phyloP scores from a whole-genome alignment of 2,329 filamentous ascomycete genomes.

The Diatrype stigma region DNA sequence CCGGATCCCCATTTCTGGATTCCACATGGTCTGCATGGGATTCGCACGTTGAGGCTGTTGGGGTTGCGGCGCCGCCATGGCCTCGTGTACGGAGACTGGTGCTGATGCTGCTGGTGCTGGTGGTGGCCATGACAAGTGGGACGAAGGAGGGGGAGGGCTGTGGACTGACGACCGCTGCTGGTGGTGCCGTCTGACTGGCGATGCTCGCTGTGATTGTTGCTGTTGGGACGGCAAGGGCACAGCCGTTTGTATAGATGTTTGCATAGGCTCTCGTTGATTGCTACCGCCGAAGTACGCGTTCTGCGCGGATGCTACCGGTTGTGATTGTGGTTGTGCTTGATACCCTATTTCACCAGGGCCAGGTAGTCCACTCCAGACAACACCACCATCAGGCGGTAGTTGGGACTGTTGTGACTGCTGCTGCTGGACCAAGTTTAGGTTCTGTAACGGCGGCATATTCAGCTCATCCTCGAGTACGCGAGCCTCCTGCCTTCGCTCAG shows the following conservation, averaged over 20 bases:
- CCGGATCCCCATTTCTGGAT: constrained; percentile 74
- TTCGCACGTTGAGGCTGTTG: constrained; percentile 32
- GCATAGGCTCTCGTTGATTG: constrained; percentile 21
- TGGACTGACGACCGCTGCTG: not conserved
- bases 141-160: not conserved
- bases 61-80: constrained; percentile 46
- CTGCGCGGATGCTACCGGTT: constrained; percentile 34
- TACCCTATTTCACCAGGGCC: not conserved
- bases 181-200: not conserved
- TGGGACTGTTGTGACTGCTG: constrained; percentile 4
- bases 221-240: constrained; percentile 18
- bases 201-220: constrained; percentile 8
- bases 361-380: too few relatives aligned
- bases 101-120: not conserved
- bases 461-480: constrained; percentile 51
- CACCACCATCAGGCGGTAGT: constrained; percentile 4
- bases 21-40: constrained; percentile 61
- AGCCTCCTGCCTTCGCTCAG: constrained; percentile 76
- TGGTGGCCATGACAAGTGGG: not conserved
- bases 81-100: constrained; percentile 20
- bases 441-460: constrained; percentile 25
- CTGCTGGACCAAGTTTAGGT: constrained; percentile 19
- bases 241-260: not conserved
- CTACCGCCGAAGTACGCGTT: constrained; percentile 19
- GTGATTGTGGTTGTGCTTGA: constrained; percentile 19